phyloP scores from a whole-genome alignment of 352 stramenopile species.

The Paralagenidium karlingii region DNA sequence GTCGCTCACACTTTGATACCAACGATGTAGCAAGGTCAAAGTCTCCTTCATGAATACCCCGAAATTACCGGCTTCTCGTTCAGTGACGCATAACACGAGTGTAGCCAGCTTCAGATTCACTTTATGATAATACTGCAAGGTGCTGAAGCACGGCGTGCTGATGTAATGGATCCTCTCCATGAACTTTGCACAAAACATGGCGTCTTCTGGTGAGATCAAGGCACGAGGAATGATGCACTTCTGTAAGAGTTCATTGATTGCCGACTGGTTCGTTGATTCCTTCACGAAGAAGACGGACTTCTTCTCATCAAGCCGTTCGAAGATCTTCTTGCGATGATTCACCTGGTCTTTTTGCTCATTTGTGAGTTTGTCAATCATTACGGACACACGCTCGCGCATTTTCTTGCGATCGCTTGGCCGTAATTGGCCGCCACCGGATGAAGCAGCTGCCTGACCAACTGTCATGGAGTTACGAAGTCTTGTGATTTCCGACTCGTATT shows the following conservation, averaged over 20 bases:
- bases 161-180: slow-evolving; percentile 70
- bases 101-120: slow-evolving; percentile 64
- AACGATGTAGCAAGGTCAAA: slow-evolving; percentile 44
- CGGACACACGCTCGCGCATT: slow-evolving; percentile 59
- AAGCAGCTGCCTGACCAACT: slow-evolving; percentile 10
- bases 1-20: slow-evolving; percentile 64
- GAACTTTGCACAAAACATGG: slow-evolving; percentile 76
- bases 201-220: slow-evolving; percentile 71
- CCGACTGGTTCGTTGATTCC: slow-evolving; percentile 14
- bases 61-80: slow-evolving; percentile 77
- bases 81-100: slow-evolving; percentile 68
- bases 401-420: slow-evolving; percentile 64
- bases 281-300: slow-evolving; percentile 53
- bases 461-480: slow-evolving; percentile 47
- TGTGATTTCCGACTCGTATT: slow-evolving; percentile 77
- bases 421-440: slow-evolving; percentile 5
- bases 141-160: slow-evolving; percentile 57
- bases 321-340: slow-evolving; percentile 71
- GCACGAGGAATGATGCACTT: slow-evolving; percentile 66
- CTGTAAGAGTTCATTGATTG: slow-evolving; percentile 60
- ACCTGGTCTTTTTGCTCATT: slow-evolving; percentile 83
- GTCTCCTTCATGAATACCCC: slow-evolving; percentile 81
- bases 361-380: slow-evolving; percentile 70
- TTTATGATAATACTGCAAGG: slow-evolving; percentile 73
- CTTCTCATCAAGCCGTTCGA: slow-evolving; percentile 55